A percentile compares a stretch with the other conserved stretches of the same genome.
Conservation (phyloP, 2,329 filamentous ascomycete genomes). For the Sporothrix curviconia region DNA sequence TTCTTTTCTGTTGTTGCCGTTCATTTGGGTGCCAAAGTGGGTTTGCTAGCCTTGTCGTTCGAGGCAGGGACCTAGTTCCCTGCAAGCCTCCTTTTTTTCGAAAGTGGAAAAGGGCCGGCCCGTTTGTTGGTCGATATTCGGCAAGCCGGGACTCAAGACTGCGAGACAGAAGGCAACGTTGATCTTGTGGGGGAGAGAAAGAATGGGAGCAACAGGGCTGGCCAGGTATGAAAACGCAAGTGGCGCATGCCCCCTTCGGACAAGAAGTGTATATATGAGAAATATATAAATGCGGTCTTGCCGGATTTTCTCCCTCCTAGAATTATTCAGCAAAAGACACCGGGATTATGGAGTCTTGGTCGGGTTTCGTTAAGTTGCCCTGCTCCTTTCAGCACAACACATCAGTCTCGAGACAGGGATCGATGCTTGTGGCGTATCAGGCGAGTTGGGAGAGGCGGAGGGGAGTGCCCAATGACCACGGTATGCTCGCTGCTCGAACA, state of each 20-base stretch:
- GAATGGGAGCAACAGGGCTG: neutral
- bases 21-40: too few relatives aligned
- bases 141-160: neutral
- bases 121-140: too few relatives aligned
- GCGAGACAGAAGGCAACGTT: neutral
- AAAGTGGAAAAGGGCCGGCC: too few relatives aligned
- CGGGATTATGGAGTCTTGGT: neutral
- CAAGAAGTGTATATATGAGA: neutral
- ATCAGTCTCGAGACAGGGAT: neutral
- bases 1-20: too few relatives aligned
- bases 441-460: neutral
- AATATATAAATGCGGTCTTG: neutral
- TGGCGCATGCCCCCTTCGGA: neutral
- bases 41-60: too few relatives aligned
- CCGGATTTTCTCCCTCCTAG: neutral
- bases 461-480: neutral
- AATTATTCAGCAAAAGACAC: neutral
- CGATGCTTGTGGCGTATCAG: slow-evolving; percentile 7
- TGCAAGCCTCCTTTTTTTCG: too few relatives aligned
- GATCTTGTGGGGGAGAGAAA: neutral
- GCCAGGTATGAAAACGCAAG: neutral
- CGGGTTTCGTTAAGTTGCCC: neutral
- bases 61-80: too few relatives aligned
- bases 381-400: neutral
- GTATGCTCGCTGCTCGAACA: neutral